Conservation (phyloP, 345 rosid genomes). For the Kernera saxatilis region DNA sequence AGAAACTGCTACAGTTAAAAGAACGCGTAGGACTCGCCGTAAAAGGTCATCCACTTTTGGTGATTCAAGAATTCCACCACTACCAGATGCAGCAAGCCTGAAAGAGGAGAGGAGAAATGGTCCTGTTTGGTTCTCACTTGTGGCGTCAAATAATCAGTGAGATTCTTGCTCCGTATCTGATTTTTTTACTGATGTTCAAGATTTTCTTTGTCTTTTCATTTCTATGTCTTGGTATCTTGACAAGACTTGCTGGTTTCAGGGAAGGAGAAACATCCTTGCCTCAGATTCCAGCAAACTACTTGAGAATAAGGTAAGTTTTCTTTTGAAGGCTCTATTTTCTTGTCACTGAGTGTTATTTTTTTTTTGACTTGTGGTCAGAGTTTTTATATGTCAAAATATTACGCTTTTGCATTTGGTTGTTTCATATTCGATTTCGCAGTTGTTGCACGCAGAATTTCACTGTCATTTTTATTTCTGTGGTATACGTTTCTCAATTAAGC, state of each 20-base stretch:
- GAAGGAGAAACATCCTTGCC: conserved; percentile 75
- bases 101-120: conserved; percentile 52
- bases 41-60: conserved; percentile 47
- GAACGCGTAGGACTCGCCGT: conserved; percentile 54
- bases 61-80: conserved; percentile 50
- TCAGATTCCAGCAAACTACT: conserved; percentile 69
- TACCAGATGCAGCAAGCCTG: conserved; percentile 44
- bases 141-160: conserved; percentile 88
- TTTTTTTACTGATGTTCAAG: neutral
- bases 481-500: neutral
- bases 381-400: neutral
- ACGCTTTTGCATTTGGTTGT: neutral
- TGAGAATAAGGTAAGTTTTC: conserved; percentile 76
- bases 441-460: neutral
- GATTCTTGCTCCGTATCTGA: conserved; percentile 23
- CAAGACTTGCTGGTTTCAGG: conserved; percentile 47
- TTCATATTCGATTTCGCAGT: neutral
- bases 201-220: conserved; percentile 4
- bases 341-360: no score
- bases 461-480: neutral
- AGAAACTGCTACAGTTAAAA: conserved; percentile 55
- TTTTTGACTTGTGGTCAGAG: no score
- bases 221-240: conserved; percentile 2
- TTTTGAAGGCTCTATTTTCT: neutral
- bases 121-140: conserved; percentile 94